Evolutionary conservation across 768 basidiomycete genomes (phyloP), one percentile per base, ranked within the genome.

Genomic region (Russula sp.): DNA sequence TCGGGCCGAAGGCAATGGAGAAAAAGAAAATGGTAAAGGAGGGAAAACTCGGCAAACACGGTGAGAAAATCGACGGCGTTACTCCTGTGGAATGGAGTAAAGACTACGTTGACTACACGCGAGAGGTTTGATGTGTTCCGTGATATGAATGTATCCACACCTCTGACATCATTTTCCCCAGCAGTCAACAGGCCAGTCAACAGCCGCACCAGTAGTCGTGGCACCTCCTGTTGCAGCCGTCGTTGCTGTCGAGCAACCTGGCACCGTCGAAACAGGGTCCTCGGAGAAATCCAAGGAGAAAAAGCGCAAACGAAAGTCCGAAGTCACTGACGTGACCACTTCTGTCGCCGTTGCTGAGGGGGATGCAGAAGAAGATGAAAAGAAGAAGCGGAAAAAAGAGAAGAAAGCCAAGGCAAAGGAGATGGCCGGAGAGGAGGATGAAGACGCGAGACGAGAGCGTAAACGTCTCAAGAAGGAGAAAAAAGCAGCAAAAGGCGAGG

Each of bases 11-110:
- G 76, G 96, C 97, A 16, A 79, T 92, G 59, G 90, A 96, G 75
- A 98, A 98, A 83, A 99, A 98, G 81, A 97, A 96, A 76, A 81
- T 99, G 84, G 86, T 97, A 68, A 97, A 96, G 80, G 93, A 93
- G n/a, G 95, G 96, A 54, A 92, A 94, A 75, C 86, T 99, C 57
- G 90, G 94, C 71, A 98, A 93, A 77, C 90, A 94, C 74, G 97
- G 97, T 24, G 88, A 96, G 75, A 88, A 89, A 71, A 83, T 92
- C 57, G 86, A 90, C 1, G 89, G 91, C 48, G 84, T 87, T 51
- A 99, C 97, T 0, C 97, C 97, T 22, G 78, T 85, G 16, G 87
- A 90, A 58, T 98, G 97, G 97, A 90, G 83, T 71, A 83, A 86
- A 64, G 92, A 93, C 72, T 98, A 99, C 74, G 84, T 96, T 59